Evolutionary conservation across 2,329 filamentous ascomycete genomes (phyloP), one percentile per base, ranked within the genome.

Genomic region (Ramichloridium luteum): DNA sequence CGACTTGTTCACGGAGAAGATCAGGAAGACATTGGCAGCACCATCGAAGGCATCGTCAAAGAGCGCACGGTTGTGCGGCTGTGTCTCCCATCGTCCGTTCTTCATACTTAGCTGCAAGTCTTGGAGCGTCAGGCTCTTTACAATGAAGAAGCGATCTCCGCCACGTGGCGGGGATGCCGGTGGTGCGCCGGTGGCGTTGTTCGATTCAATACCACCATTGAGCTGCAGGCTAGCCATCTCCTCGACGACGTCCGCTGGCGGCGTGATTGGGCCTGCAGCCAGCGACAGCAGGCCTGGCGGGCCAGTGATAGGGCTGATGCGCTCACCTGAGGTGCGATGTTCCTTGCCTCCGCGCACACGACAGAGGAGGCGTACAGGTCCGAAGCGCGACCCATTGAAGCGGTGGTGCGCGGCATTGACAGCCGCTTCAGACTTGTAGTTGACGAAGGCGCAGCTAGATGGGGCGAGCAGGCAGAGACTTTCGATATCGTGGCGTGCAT

Each of bases 1-100:
- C 0, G 88, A 94, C 50, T 94, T 94, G 56, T 96, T 96, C 11
- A 86, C 88, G 1, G 88, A 94, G 56, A 96, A 96, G 10, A 96
- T 74, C 16, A 96, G 66, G 50, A 85, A 94, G 2, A 96, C 86
- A 47, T 80, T 81, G 32, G 88, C 80, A 10, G 76, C 72, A 4
- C 65, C 83, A 63, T 81, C 68, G 55, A 80, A 94, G 1, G 88
- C 88, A 32, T 72, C 69, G 53, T 92, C 93, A 30, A 96, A 59
- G 2, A 63, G 61, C 11, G 76, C 69, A 54, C 94, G 88, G 35
- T 94, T 94, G 52, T 94, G 88, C 4, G 80, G 75, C 50, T 96
- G 88, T 1, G 88, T 96, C 3, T 86, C 85, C 88, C 88, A 96
- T 0, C 86, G 77, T 0, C 82, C 80, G 29, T 80, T 93, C 30